These are phyloP conservation scores for Mesembryanthemum crystallinum DNA, from an alignment of 148 eudicot genomes.

Conservation along the genomic window DNA sequence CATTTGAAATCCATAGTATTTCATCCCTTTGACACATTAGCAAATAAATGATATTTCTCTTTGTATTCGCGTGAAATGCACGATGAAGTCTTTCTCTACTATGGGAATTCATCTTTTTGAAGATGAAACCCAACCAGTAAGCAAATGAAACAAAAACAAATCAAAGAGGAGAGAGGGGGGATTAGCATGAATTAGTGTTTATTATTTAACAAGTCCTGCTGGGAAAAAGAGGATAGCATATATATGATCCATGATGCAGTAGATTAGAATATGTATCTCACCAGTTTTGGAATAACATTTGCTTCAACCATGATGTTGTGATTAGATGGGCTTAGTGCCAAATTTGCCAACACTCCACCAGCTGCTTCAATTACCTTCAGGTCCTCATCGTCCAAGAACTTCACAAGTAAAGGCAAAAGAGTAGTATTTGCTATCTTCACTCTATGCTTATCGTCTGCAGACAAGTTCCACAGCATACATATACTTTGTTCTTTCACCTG, in stretches of 20 bases:
- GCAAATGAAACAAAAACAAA: too few relatives aligned
- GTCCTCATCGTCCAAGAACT: conserved; percentile 70
- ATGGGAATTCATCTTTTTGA: too few relatives aligned
- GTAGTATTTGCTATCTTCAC: conserved; percentile 52
- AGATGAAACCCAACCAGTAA: too few relatives aligned
- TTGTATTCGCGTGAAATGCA: too few relatives aligned
- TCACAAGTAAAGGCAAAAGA: conserved; percentile 62
- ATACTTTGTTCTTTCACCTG: conserved; percentile 91
- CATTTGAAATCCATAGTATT: too few relatives aligned
- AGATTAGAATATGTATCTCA: conserved; percentile 33
- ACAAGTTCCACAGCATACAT: conserved; percentile 71
- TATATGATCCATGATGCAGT: background rate
- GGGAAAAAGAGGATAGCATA: background rate
- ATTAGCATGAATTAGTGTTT: too few relatives aligned
- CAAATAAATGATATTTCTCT: too few relatives aligned
- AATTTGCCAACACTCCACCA: conserved; percentile 79
- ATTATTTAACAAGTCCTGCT: too few relatives aligned
- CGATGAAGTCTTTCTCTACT: too few relatives aligned
- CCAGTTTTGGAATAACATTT: conserved; percentile 76
- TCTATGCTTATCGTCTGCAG: conserved; percentile 67
- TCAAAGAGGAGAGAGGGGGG: too few relatives aligned
- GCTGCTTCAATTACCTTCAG: conserved; percentile 63
- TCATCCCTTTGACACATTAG: too few relatives aligned
- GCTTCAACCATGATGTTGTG: conserved; percentile 73
- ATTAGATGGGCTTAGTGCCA: conserved; percentile 50